Conservation (phyloP, 2,329 filamentous ascomycete species). For the Aaosphaeria pasadenensis region DNA sequence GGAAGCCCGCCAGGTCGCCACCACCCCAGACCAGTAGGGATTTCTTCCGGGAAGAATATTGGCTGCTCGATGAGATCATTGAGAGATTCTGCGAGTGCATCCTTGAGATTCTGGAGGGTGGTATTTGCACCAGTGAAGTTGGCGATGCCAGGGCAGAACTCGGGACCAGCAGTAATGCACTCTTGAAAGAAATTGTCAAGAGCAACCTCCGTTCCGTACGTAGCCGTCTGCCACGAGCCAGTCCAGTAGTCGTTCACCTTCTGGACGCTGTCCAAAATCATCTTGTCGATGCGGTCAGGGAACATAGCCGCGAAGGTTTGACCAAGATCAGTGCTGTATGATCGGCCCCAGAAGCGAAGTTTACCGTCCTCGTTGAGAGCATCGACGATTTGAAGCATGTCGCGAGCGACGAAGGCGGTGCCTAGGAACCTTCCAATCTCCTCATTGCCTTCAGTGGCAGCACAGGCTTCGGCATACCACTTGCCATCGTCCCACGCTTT, state of each 20-base stretch:
- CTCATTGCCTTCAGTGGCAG: not conserved
- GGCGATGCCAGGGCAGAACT: not conserved
- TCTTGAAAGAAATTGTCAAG: not conserved
- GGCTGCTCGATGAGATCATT: not conserved
- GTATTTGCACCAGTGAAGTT: not conserved
- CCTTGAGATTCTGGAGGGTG: not conserved
- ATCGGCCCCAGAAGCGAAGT: constrained; percentile 38
- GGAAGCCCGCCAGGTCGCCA: not conserved
- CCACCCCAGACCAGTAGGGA: not conserved
- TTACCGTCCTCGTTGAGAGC: constrained; percentile 2
- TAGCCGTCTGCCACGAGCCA: not conserved
- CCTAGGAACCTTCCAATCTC: constrained; percentile 5
- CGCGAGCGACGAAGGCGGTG: constrained; percentile 7
- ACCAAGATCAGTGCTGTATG: constrained; percentile 45
- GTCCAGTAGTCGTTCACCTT: constrained; percentile 7
- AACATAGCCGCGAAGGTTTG: constrained; percentile 44
- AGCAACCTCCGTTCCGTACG: not conserved
- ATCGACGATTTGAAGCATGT: constrained; percentile 13
- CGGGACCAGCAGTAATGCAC: not conserved
- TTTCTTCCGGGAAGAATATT: not conserved
- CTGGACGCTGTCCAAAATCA: constrained; percentile 33
- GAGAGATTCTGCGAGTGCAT: not conserved
- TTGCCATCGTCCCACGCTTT: not conserved
- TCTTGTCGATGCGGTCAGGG: constrained; percentile 18
- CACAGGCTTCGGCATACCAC: not conserved